Conservation (phyloP, 1,139 yeast genomes). For the Chernovozyma sophiae-reginae region DNA sequence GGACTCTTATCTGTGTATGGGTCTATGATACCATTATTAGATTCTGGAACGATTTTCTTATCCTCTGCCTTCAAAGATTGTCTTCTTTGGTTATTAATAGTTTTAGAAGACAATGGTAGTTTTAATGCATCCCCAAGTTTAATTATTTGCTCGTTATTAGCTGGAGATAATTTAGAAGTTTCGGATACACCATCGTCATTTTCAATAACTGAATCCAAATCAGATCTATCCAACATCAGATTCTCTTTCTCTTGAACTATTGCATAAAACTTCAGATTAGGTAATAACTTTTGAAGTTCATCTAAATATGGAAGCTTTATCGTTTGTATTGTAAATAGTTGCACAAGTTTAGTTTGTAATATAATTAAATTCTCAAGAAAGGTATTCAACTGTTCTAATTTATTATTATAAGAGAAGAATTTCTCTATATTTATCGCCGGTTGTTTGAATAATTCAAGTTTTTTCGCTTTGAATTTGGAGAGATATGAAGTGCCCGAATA, state of each 20-base stretch:
- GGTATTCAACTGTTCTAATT: slow-evolving; percentile 30
- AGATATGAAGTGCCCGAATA: background rate
- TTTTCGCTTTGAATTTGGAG: slow-evolving; percentile 7
- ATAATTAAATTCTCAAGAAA: slow-evolving; percentile 38
- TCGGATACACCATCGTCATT: slow-evolving; percentile 1
- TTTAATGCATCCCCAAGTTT: slow-evolving; percentile 35
- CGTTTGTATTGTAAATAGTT: slow-evolving; percentile 17
- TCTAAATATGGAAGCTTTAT: slow-evolving; percentile 31
- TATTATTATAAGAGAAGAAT: slow-evolving; percentile 25
- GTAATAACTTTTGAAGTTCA: slow-evolving; percentile 27
- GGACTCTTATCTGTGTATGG: background rate
- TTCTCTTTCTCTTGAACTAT: slow-evolving; percentile 33
- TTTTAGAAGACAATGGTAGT: slow-evolving; percentile 41
- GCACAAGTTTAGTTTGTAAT: slow-evolving; percentile 27
- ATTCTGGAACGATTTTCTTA: background rate
- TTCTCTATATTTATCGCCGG: slow-evolving; percentile 27
- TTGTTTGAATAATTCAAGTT: slow-evolving; percentile 21
- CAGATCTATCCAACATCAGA: slow-evolving; percentile 20
- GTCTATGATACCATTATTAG: no score
- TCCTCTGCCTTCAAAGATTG: slow-evolving; percentile 2
- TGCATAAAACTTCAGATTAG: slow-evolving; percentile 32
- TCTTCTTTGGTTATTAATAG: slow-evolving; percentile 36
- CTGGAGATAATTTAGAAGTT: slow-evolving; percentile 1
- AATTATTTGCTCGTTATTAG: slow-evolving; percentile 15
- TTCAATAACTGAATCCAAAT: slow-evolving; percentile 11